A percentile compares a stretch with the other conserved stretches of the same genome.
Evolutionary conservation across 768 basidiomycete genomes (phyloP).

Genomic region (Pisolithus orientalis): DNA sequence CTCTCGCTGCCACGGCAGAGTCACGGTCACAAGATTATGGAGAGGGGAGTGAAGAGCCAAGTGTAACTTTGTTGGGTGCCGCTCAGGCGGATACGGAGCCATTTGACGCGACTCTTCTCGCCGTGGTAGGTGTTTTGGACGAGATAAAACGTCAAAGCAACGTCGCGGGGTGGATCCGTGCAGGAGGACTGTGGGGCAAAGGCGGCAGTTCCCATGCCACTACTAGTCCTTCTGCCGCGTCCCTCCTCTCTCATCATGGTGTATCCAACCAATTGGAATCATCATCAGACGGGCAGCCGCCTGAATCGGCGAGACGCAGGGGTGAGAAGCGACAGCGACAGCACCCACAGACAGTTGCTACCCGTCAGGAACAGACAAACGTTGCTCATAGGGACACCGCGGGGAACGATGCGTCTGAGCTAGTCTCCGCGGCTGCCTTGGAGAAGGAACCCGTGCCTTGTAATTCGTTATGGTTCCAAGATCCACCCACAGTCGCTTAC

Average conservation of each 20-base stretch:
- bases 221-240: neutral
- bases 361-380: neutral
- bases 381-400: neutral
- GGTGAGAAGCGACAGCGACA: neutral
- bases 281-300: neutral
- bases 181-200: slow-evolving; percentile 41
- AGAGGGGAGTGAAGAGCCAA: neutral
- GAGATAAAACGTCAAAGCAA: slow-evolving; percentile 51
- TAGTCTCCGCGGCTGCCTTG: neutral
- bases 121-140: slow-evolving; percentile 63
- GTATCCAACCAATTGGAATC: neutral
- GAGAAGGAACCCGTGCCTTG: slow-evolving; percentile 5
- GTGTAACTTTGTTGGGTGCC: neutral
- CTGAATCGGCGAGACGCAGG: neutral
- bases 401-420: slow-evolving; percentile 12
- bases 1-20: slow-evolving; percentile 9
- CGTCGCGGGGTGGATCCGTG: slow-evolving; percentile 61
- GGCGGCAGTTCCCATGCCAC: neutral
- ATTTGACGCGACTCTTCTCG: slow-evolving; percentile 51
- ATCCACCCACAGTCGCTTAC: slow-evolving; percentile 31
- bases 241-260: neutral
- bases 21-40: too few species aligned
- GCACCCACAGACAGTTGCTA: neutral
- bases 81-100: slow-evolving; percentile 7
- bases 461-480: slow-evolving; percentile 47